These are phyloP conservation scores for Streptanthus diversifolius DNA, from an alignment of 345 rosid genomes.

Conservation along the genomic window DNA sequence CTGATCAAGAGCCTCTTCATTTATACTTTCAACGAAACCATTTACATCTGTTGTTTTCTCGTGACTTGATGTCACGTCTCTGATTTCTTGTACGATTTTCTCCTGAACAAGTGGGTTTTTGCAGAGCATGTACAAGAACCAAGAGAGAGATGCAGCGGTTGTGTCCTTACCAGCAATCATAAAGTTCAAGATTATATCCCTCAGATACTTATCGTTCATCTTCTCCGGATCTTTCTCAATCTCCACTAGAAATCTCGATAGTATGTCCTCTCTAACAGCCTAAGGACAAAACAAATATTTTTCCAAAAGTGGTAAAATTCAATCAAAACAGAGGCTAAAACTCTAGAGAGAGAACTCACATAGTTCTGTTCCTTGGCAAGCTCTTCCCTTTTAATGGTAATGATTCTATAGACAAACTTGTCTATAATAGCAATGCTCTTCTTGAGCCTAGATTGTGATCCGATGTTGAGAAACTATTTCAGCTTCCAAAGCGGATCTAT, in stretches of 20 bases:
- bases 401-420: slow-evolving; percentile 47
- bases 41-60: slow-evolving; percentile 25
- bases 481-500: slow-evolving; percentile 71
- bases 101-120: slow-evolving; percentile 67
- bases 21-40: slow-evolving; percentile 42
- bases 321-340: neutral
- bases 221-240: slow-evolving; percentile 53
- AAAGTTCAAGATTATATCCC: slow-evolving; percentile 65
- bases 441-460: slow-evolving; percentile 52
- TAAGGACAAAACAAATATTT: slow-evolving; percentile 4
- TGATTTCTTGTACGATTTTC: slow-evolving; percentile 55
- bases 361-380: slow-evolving; percentile 14
- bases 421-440: slow-evolving; percentile 45
- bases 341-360: slow-evolving; percentile 35
- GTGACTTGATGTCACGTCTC: slow-evolving; percentile 33
- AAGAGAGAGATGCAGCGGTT: slow-evolving; percentile 51
- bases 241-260: slow-evolving; percentile 58
- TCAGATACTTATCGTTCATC: slow-evolving; percentile 58
- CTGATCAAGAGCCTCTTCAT: slow-evolving; percentile 42
- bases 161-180: slow-evolving; percentile 78
- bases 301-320: neutral
- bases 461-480: slow-evolving; percentile 50
- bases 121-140: slow-evolving; percentile 80
- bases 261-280: slow-evolving; percentile 61
- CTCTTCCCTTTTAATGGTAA: slow-evolving; percentile 45